Conservation (phyloP, 345 rosid genomes). For the Erucastrum elatum region DNA sequence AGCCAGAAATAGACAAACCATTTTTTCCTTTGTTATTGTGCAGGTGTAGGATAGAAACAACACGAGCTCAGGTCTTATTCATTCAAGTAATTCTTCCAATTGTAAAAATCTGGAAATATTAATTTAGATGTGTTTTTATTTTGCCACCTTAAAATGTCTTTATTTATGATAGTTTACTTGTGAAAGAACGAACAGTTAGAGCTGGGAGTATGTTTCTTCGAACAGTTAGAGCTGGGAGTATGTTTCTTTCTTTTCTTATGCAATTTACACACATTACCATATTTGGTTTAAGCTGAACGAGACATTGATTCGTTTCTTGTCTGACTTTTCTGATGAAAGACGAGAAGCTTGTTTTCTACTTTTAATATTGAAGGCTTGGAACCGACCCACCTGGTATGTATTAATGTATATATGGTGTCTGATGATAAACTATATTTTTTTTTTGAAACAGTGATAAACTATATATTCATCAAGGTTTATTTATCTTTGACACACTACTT, state of each 20-base stretch:
- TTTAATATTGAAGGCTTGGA: neutral
- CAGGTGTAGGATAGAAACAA: constrained; percentile 9
- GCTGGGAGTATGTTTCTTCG: neutral
- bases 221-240: neutral
- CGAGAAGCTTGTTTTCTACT: neutral
- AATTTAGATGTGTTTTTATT: neutral
- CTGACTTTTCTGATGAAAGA: neutral
- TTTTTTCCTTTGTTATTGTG: neutral
- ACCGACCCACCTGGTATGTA: neutral
- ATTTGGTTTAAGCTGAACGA: neutral
- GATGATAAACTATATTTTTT: too few species aligned
- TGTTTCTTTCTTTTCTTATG: neutral
- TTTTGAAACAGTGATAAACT: too few species aligned
- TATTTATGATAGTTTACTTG: neutral
- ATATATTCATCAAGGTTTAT: too few species aligned
- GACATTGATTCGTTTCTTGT: constrained; percentile 2
- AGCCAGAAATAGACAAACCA: constrained; percentile 23
- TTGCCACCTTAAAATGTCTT: neutral
- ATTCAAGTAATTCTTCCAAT: neutral
- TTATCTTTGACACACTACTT: too few species aligned
- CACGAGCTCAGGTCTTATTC: neutral
- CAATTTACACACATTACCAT: neutral
- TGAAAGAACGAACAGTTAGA: neutral
- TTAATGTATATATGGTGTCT: too few species aligned
- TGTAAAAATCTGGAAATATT: neutral